Evolutionary conservation across 768 basidiomycete genomes (phyloP).

Genomic region (Leucocoprinus leucothites): DNA sequence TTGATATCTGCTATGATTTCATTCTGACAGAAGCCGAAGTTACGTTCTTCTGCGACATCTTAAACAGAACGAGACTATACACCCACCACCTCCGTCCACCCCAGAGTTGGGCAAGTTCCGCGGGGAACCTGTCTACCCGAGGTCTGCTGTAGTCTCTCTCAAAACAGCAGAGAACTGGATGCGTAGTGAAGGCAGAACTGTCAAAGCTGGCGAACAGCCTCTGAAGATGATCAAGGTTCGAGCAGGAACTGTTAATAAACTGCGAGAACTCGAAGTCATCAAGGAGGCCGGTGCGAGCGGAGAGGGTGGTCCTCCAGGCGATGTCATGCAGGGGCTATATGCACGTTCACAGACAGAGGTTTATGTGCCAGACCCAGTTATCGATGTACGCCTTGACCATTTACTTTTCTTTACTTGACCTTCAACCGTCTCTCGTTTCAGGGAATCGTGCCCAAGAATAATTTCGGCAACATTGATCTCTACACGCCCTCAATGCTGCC

Average conservation of each 20-base stretch:
- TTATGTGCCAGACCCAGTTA: constrained; percentile 75
- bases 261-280: constrained; percentile 59
- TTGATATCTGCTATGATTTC: background rate
- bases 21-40: constrained; percentile 12
- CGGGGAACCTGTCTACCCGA: constrained; percentile 88
- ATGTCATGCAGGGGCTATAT: constrained; percentile 86
- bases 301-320: constrained; percentile 24
- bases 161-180: constrained; percentile 96
- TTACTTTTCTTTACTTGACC: background rate
- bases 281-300: constrained; percentile 37
- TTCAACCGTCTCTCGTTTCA: constrained; percentile 26
- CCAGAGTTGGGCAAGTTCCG: constrained; percentile 89
- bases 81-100: constrained; percentile 58
- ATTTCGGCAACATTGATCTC: constrained; percentile 95
- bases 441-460: constrained; percentile 93
- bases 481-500: constrained; percentile 97
- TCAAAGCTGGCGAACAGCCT: constrained; percentile 75
- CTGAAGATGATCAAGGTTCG: constrained; percentile 88
- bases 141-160: constrained; percentile 77
- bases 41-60: constrained; percentile 84
- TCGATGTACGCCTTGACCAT: constrained; percentile 58
- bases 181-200: constrained; percentile 70
- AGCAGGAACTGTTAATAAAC: constrained; percentile 73
- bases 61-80: constrained; percentile 81
- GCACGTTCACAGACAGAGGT: constrained; percentile 79